phyloP scores from a whole-genome alignment of 495 filamentous ascomycete genomes.

The Penicillium roqueforti region DNA sequence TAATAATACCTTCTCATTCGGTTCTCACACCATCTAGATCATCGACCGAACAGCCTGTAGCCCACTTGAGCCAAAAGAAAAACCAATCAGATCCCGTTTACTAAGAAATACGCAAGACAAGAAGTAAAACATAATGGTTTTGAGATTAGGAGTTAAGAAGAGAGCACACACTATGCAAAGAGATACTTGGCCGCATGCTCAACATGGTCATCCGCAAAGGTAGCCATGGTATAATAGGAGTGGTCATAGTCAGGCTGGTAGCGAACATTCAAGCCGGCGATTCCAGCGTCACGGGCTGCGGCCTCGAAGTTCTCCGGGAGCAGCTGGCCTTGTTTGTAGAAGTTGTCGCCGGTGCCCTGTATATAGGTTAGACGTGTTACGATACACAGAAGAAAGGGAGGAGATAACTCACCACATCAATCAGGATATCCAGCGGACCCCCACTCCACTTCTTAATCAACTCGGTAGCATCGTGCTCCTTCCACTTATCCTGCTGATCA shows the following conservation, averaged over 20 bases:
- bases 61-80: conserved; percentile 17
- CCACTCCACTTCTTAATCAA: conserved; percentile 67
- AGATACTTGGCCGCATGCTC: conserved; percentile 86
- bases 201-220: conserved; percentile 85
- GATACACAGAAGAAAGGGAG: neutral
- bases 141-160: conserved; percentile 13
- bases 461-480: conserved; percentile 88
- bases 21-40: conserved; percentile 6
- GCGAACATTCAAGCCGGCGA: conserved; percentile 62
- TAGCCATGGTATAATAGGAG: conserved; percentile 91
- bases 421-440: conserved; percentile 65
- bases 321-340: conserved; percentile 89
- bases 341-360: conserved; percentile 85
- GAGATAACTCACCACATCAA: conserved; percentile 65
- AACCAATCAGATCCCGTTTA: conserved; percentile 22
- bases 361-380: neutral
- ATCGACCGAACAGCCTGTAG: conserved; percentile 14
- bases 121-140: neutral
- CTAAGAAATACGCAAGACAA: neutral
- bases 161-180: conserved; percentile 48
- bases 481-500: conserved; percentile 68
- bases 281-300: conserved; percentile 68
- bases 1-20: neutral
- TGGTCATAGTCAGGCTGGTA: conserved; percentile 95
- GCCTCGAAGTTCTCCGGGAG: conserved; percentile 88